Conservation (phyloP, 2,329 filamentous ascomycete genomes). For the Xylariaceae sp. region DNA sequence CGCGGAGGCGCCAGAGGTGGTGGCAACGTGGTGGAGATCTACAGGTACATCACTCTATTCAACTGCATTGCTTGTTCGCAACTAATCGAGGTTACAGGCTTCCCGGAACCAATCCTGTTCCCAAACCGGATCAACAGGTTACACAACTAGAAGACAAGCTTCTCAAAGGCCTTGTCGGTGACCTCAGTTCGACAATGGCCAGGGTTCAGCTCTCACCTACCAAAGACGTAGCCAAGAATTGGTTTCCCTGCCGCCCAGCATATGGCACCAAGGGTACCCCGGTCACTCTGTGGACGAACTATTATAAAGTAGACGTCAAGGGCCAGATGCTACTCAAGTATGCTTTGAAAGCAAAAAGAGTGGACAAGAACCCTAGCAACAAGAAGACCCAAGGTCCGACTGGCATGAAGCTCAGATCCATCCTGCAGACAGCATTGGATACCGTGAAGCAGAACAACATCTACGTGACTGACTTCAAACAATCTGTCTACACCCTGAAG, state of each 20-base stretch:
- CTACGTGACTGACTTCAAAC: slow-evolving; percentile 49
- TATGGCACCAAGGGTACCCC: slow-evolving; percentile 43
- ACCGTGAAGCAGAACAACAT: slow-evolving; percentile 32
- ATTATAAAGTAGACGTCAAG: slow-evolving; percentile 43
- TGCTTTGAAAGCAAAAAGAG: slow-evolving; percentile 35
- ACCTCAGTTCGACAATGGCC: slow-evolving; percentile 36
- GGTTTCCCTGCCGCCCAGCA: slow-evolving; percentile 46
- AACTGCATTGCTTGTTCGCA: too few species aligned
- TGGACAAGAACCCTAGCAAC: slow-evolving; percentile 5
- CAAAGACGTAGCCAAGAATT: slow-evolving; percentile 9
- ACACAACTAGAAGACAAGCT: slow-evolving; percentile 41
- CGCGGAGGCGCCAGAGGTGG: too few species aligned
- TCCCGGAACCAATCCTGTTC: too few species aligned
- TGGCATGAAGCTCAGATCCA: slow-evolving; percentile 40
- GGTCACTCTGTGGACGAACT: slow-evolving; percentile 52
- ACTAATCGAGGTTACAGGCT: too few species aligned
- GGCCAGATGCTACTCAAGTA: slow-evolving; percentile 42
- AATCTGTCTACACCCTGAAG: slow-evolving; percentile 40
- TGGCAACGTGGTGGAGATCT: too few species aligned
- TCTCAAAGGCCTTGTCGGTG: slow-evolving; percentile 29
- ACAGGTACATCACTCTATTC: too few species aligned
- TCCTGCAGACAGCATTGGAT: slow-evolving; percentile 38
- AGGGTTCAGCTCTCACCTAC: slow-evolving; percentile 29
- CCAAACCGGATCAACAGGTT: slow-evolving; percentile 27
- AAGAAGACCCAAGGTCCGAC: slow-evolving; percentile 32